These are phyloP conservation scores for Trichophyton schoenleinii DNA, from an alignment of 2,329 filamentous ascomycete genomes.

Conservation along the genomic window DNA sequence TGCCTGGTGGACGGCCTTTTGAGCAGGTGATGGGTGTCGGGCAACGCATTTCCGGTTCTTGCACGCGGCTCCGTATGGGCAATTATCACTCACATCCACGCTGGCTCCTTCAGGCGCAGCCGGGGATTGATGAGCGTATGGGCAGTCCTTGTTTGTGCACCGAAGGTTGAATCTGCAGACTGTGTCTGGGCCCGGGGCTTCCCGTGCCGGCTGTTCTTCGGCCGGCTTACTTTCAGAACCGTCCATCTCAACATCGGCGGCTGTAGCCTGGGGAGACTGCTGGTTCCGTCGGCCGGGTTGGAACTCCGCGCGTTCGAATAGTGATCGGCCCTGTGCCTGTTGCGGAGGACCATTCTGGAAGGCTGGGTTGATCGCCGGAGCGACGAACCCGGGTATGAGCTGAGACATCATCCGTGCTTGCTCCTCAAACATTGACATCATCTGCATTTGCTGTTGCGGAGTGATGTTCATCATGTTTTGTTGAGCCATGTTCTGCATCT, in stretches of 20 bases:
- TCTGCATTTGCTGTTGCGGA: conserved; percentile 58
- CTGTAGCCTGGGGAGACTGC: conserved; percentile 11
- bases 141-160: conserved; percentile 81
- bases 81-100: conserved; percentile 68
- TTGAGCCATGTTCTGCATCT: conserved; percentile 29
- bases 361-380: conserved; percentile 41
- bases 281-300: conserved; percentile 19
- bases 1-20: conserved; percentile 62
- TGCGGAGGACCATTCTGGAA: conserved; percentile 37
- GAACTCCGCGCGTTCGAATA: conserved; percentile 58
- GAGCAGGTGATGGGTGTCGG: conserved; percentile 82
- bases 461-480: conserved; percentile 45
- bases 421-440: conserved; percentile 69
- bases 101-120: conserved; percentile 65
- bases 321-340: conserved; percentile 43
- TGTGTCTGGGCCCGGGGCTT: conserved; percentile 48
- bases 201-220: conserved; percentile 18
- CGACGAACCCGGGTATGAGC: conserved; percentile 45
- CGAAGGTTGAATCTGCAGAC: conserved; percentile 81
- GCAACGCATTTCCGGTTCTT: conserved; percentile 91
- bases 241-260: conserved; percentile 20
- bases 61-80: conserved; percentile 78
- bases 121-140: conserved; percentile 88
- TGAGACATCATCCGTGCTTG: conserved; percentile 78
- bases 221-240: conserved; percentile 29